These are phyloP conservation scores for Biscogniauxia marginata DNA, from an alignment of 2,329 filamentous ascomycete genomes.

Conservation along the genomic window DNA sequence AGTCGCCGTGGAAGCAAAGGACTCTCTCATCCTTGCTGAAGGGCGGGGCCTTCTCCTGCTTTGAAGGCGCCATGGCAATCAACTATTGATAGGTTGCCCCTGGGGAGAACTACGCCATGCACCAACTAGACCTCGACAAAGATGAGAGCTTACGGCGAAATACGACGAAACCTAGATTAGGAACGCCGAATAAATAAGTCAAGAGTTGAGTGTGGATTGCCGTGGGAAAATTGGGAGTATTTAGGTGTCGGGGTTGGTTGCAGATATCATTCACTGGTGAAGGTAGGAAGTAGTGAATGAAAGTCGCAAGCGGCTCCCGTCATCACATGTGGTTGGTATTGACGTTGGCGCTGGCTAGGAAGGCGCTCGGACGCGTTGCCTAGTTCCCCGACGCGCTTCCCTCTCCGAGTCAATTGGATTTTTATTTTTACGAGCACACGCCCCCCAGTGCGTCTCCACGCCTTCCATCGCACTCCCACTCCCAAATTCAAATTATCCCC, in stretches of 20 bases:
- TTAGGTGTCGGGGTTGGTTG: no score
- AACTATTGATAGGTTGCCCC: neutral
- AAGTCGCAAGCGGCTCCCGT: neutral
- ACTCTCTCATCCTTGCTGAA: conserved; percentile 84
- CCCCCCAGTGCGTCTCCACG: no score
- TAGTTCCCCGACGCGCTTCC: conserved; percentile 12
- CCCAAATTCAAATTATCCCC: no score
- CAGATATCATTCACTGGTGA: no score
- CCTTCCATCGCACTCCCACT: no score
- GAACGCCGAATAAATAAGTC: no score
- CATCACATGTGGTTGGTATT: neutral
- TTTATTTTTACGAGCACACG: no score
- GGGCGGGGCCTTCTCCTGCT: conserved; percentile 45
- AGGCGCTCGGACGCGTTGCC: conserved; percentile 21
- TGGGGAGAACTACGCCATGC: neutral
- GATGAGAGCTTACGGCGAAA: neutral
- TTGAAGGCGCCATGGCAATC: conserved; percentile 37
- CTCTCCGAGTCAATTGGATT: conserved; percentile 12
- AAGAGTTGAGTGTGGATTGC: no score
- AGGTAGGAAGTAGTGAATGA: no score
- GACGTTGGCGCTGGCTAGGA: neutral
- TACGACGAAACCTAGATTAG: no score
- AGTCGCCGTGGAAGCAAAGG: conserved; percentile 94
- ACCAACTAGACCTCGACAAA: neutral
- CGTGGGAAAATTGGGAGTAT: no score